A percentile compares a stretch with the other conserved stretches of the same genome.
Evolutionary conservation across 129 eudicot genomes (phyloP).

Genomic region (Glebionis coronaria): DNA sequence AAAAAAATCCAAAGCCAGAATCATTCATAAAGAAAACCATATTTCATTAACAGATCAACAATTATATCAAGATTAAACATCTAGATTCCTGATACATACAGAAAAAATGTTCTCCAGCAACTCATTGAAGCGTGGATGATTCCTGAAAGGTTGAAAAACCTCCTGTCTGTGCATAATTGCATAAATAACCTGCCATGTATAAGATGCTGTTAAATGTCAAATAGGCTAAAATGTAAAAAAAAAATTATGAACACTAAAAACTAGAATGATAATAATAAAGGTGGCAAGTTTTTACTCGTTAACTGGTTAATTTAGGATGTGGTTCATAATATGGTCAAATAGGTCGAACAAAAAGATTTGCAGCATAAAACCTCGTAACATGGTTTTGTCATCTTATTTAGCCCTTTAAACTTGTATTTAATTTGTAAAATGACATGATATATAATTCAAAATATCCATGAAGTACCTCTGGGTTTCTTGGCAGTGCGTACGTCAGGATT

Average conservation of each 20-base stretch:
- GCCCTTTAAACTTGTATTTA: neutral
- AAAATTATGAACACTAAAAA: neutral
- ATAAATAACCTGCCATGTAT: conserved; percentile 73
- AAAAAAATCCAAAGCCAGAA: conserved; percentile 19
- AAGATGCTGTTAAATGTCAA: conserved; percentile 9
- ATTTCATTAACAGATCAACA: conserved; percentile 10
- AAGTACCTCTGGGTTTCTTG: conserved; percentile 92
- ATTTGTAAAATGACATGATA: neutral
- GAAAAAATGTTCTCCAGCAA: conserved; percentile 89
- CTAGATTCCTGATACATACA: conserved; percentile 41
- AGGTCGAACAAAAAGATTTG: neutral
- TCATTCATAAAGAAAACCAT: conserved; percentile 12
- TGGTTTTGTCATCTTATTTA: neutral
- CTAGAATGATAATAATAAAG: neutral
- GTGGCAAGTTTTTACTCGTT: neutral
- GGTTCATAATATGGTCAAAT: neutral
- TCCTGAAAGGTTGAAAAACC: conserved; percentile 91
- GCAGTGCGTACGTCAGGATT: conserved; percentile 79
- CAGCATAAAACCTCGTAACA: neutral
- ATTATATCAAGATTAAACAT: conserved; percentile 12
- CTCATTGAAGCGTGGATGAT: conserved; percentile 94
- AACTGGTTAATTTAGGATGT: neutral
- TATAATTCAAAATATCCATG: neutral
- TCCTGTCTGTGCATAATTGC: conserved; percentile 99
- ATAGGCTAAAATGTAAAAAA: neutral